Base-by-base conservation (phyloP, 2,329 filamentous ascomycete genomes). In the Bipolaris cookei region DNA sequence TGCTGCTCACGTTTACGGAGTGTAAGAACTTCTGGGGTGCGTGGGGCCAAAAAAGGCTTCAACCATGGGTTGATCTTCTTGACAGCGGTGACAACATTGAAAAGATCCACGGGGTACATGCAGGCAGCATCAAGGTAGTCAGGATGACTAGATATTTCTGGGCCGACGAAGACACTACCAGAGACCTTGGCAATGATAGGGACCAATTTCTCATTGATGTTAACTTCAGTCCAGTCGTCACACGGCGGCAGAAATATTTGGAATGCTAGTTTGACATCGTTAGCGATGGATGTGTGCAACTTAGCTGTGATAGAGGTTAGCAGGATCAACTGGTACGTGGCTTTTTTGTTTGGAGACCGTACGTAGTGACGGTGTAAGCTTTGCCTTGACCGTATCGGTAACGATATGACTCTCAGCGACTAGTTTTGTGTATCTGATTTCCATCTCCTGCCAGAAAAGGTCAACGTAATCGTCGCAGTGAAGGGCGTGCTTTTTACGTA, bases 151-250 rank as follows among this genome's bases (percentile, higher is more conserved):
- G 67, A 72, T 10, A 74, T 58, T 2, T 72, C 70, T 13, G 67
- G 57, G 4, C 75, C 75, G 8, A 77, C 68, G 21, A 76, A 76
- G 2, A 76, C 54, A 4, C 66, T 63, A 5, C 72, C 74, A 5
- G 74, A 72, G 13, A 74, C 70, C 38, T 69, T 72, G n/a, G 75
- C 71, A 13, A 77, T 61, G 30, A 76, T 67, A 25, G 67, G 65
- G 20, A 70, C 64, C 14, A 76, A 51, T 16, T 56, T 65, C 23
- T 58, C 55, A 51, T 72, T 68, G 30, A 75, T 70, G 16, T 49
- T 54, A 4, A 75, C 61, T 21, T 68, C 54, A 1, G 71, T 74
- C 73, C 73, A 76, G 20, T 75, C 68, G 3, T 71, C 51, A 49
- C 70, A 74, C 3, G 63, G 49, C 1, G 70, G 68, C 44, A 76